Evolutionary conservation across 2,329 filamentous ascomycete genomes (phyloP), one percentile per base, ranked within the genome.

Genomic region (Fusarium longipes): DNA sequence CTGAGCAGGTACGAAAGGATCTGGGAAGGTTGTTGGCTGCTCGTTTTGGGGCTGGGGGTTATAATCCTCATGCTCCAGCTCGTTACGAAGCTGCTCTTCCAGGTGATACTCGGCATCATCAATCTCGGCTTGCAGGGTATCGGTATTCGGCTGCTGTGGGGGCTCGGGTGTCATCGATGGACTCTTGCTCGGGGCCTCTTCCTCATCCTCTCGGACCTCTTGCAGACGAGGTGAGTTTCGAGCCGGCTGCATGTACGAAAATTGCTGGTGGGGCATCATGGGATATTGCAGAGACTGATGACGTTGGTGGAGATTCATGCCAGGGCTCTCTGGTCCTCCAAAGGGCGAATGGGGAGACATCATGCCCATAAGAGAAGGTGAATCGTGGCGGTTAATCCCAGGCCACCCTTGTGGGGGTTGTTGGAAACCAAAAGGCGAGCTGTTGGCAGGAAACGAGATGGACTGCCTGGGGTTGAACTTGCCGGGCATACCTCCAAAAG

Each of bases 41-140:
- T 77, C 74, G 3, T 71, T 69, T 51, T 80, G 77, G 38, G 84
- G 81, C 48, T 89, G 88, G 3, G 89, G 90, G 71, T 88, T 92
- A 74, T 92, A 91, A 68, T 93, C 91, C 55, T 91, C 90, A 69
- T 93, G 90, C 61, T 94, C 91, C 47, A 95, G 82, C 73, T 95
- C 90, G 53, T 91, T 89, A 50, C 92, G 89, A 64, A 94, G 88
- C 63, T 92, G 89, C 75, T 93, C 89, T 75, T 94, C 92, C 63
- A 96, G 79, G 71, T 95, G 92, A 74, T 96, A 95, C 72, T 97
- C 92, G 6, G 92, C 90, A 73, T 94, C 91, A 48, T 96, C 91
- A 56, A 96, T 90, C 70, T 96, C 93, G 64, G 90, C 90, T 76
- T 97, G 93, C 24, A 97, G 84, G 70, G 93, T 93, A 70, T 94